Percentiles rank a stretch among this genome's conserved stretches.
phyloP scores from a whole-genome alignment of 345 rosid species.

The Anastatica hierochuntica region DNA sequence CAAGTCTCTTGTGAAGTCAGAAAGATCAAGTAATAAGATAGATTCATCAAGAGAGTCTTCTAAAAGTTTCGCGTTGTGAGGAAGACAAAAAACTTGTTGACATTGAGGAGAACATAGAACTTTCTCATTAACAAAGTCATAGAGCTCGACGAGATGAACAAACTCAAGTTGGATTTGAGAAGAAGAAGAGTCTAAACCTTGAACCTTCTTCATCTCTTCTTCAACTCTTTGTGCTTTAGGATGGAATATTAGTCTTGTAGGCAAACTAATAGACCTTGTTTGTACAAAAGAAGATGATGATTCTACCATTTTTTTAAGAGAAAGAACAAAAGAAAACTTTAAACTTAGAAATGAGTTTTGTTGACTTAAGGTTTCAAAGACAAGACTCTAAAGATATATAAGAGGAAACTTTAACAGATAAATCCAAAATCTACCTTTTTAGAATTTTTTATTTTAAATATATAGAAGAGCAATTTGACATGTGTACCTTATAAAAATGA shows the following conservation, averaged over 20 bases:
- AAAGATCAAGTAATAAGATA: slow-evolving; percentile 31
- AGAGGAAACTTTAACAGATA: too few relatives aligned
- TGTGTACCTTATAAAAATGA: too few relatives aligned
- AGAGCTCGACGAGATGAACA: slow-evolving; percentile 34
- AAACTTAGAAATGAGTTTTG: slow-evolving; percentile 3
- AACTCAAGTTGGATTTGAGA: slow-evolving; percentile 29
- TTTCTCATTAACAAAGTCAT: slow-evolving; percentile 29
- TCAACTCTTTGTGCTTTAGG: slow-evolving; percentile 34
- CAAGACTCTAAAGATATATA: slow-evolving; percentile 15
- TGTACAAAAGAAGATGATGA: slow-evolving; percentile 22
- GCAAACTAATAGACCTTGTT: slow-evolving; percentile 43
- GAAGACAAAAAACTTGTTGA: slow-evolving; percentile 15
- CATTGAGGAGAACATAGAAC: slow-evolving; percentile 22
- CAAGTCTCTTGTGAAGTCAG: slow-evolving; percentile 33
- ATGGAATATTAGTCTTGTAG: slow-evolving; percentile 38
- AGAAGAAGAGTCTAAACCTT: slow-evolving; percentile 22
- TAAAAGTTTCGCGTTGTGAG: slow-evolving; percentile 10
- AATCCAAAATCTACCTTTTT: too few relatives aligned
- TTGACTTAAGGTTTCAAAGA: slow-evolving; percentile 6
- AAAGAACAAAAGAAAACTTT: slow-evolving; percentile 1
- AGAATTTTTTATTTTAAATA: too few relatives aligned
- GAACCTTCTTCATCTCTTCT: slow-evolving; percentile 34
- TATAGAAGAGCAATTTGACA: too few relatives aligned
- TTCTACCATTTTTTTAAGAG: slow-evolving; percentile 10
- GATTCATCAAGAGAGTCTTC: slow-evolving; percentile 37